These are phyloP conservation scores for Mycena galericulata DNA, from an alignment of 768 basidiomycete species.

Conservation along the genomic window DNA sequence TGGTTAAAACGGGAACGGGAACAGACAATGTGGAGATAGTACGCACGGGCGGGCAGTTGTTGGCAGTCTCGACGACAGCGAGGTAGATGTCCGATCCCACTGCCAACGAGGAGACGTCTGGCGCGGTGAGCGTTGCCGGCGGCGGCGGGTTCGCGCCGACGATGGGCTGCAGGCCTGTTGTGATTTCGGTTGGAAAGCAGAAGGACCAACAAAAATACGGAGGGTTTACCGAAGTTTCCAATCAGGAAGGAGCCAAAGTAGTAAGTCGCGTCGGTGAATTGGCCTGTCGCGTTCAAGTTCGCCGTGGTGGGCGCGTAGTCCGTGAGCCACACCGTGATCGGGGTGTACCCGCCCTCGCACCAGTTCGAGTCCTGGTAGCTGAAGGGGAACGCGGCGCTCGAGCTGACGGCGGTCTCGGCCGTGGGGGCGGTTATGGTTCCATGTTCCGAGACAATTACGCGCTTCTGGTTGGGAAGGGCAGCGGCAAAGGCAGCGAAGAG, in stretches of 20 bases:
- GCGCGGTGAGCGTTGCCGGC: constrained; percentile 34
- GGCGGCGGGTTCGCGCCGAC: constrained; percentile 13
- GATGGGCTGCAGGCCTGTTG: constrained; percentile 26
- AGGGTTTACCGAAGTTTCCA: constrained; percentile 20
- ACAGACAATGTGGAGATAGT: too few species aligned
- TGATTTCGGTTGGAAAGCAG: not conserved
- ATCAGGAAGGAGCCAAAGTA: constrained; percentile 32
- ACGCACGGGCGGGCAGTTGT: constrained; percentile 37
- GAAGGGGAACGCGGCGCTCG: constrained; percentile 27
- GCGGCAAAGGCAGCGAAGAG: constrained; percentile 20
- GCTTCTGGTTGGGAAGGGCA: constrained; percentile 24
- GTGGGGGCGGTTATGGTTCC: constrained; percentile 31
- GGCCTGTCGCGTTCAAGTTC: constrained; percentile 35
- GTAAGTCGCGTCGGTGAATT: constrained; percentile 27
- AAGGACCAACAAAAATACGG: too few species aligned
- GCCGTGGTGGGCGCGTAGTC: constrained; percentile 32
- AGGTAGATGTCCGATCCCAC: constrained; percentile 32
- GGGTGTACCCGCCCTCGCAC: constrained; percentile 38
- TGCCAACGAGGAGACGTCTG: constrained; percentile 10
- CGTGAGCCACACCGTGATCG: constrained; percentile 36
- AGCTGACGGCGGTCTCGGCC: constrained; percentile 2
- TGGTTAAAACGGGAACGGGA: not conserved
- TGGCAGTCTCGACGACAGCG: constrained; percentile 38
- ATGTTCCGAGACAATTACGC: constrained; percentile 21
- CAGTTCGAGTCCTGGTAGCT: constrained; percentile 37